A percentile compares a stretch with the other conserved stretches of the same genome.
phyloP scores from a whole-genome alignment of 371 early-diverging fungal genomes.

The Mucor plumbeus region DNA sequence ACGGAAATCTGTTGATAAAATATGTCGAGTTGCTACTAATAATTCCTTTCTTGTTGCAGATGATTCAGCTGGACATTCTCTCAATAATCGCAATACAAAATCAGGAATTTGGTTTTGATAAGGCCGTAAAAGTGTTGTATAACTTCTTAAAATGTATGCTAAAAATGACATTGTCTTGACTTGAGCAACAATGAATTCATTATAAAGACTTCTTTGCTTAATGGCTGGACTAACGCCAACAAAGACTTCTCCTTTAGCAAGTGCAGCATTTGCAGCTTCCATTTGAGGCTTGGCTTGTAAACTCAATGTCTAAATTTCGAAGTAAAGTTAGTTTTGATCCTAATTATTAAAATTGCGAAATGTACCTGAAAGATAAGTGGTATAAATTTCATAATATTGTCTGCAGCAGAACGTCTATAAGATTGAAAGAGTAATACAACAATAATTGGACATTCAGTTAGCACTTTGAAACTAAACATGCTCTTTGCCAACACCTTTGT shows the following conservation, averaged over 20 bases:
- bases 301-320: slow-evolving; percentile 60
- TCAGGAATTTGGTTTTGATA: slow-evolving; percentile 87
- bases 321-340: background rate
- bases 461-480: slow-evolving; percentile 91
- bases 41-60: slow-evolving; percentile 94
- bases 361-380: slow-evolving; percentile 85
- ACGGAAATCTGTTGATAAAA: slow-evolving; percentile 91
- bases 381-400: slow-evolving; percentile 84
- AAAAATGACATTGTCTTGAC: slow-evolving; percentile 96
- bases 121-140: slow-evolving; percentile 70
- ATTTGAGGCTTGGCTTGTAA: slow-evolving; percentile 82
- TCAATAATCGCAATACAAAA: slow-evolving; percentile 84
- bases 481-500: slow-evolving; percentile 77
- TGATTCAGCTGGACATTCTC: slow-evolving; percentile 94
- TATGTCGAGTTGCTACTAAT: slow-evolving; percentile 93
- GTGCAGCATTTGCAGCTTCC: slow-evolving; percentile 74
- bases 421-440: slow-evolving; percentile 95
- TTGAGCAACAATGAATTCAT: slow-evolving; percentile 88
- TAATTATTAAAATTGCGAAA: background rate
- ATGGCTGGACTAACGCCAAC: slow-evolving; percentile 85
- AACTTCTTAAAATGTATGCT: slow-evolving; percentile 90
- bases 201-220: slow-evolving; percentile 72
- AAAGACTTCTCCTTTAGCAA: slow-evolving; percentile 70
- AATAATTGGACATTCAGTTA: slow-evolving; percentile 97
- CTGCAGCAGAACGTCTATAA: slow-evolving; percentile 77